Evolutionary conservation across 768 basidiomycete species (phyloP).

Genomic region (Pulveroboletus frians): DNA sequence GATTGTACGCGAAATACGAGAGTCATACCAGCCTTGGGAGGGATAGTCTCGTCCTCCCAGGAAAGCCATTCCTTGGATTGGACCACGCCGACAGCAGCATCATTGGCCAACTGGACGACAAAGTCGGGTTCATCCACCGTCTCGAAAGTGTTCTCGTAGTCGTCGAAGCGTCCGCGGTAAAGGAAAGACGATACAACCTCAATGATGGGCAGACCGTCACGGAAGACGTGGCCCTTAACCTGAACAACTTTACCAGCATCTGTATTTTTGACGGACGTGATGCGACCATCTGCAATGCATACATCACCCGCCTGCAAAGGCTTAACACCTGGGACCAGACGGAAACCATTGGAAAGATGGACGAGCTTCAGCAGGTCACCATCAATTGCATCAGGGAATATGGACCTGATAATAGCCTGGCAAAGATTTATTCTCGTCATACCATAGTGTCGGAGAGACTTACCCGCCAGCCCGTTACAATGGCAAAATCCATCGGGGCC

Average conservation of each 20-base stretch:
- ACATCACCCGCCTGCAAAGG: constrained; percentile 81
- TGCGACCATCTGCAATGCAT: constrained; percentile 84
- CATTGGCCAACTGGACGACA: constrained; percentile 63
- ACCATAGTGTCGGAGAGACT: constrained; percentile 22
- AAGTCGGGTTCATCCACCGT: constrained; percentile 87
- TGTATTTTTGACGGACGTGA: constrained; percentile 84
- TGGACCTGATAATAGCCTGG: constrained; percentile 97
- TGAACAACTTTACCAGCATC: constrained; percentile 92
- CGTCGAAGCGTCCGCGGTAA: constrained; percentile 90
- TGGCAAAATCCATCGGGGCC: constrained; percentile 98
- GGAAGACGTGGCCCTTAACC: constrained; percentile 79
- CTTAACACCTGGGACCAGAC: constrained; percentile 70
- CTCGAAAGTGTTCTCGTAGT: constrained; percentile 96
- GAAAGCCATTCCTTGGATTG: constrained; percentile 98
- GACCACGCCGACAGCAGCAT: constrained; percentile 83
- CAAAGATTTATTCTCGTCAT: constrained; percentile 7
- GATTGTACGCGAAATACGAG: constrained; percentile 90
- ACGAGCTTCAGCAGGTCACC: constrained; percentile 95
- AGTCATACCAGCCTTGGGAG: constrained; percentile 72
- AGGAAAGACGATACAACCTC: constrained; percentile 95
- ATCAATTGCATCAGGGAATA: constrained; percentile 89
- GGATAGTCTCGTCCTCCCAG: constrained; percentile 80
- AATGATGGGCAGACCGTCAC: constrained; percentile 75
- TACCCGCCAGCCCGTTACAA: constrained; percentile 98
- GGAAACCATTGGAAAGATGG: constrained; percentile 96